Conservation (phyloP, 164 flowering plant species). For the Sedum album region DNA sequence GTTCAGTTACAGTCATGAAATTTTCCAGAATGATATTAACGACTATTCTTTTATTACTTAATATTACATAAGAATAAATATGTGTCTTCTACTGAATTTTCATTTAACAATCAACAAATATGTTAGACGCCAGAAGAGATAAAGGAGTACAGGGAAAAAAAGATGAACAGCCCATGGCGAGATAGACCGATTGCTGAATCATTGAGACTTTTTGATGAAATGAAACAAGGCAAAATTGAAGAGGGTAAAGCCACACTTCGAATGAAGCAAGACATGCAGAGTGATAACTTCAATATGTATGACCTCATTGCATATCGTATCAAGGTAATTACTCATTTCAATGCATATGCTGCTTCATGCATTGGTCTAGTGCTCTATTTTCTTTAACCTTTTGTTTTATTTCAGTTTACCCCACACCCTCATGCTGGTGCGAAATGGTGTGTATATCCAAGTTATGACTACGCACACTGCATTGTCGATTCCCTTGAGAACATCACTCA, state of each 20-base stretch:
- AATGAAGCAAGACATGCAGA: constrained; percentile 99
- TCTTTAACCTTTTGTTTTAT: neutral
- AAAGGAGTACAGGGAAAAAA: constrained; percentile 85
- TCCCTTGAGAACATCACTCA: constrained; percentile 94
- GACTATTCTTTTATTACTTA: no score
- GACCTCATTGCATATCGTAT: constrained; percentile 96
- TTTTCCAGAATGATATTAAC: no score
- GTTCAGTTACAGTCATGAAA: constrained; percentile 20
- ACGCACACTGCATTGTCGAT: constrained; percentile 95
- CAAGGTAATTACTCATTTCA: constrained; percentile 44
- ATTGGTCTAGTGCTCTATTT: neutral
- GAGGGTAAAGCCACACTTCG: constrained; percentile 98
- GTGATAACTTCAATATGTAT: constrained; percentile 92
- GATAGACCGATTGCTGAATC: constrained; percentile 89
- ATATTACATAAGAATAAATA: no score
- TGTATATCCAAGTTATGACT: constrained; percentile 96
- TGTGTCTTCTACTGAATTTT: no score
- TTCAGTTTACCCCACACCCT: constrained; percentile 91
- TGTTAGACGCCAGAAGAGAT: constrained; percentile 78
- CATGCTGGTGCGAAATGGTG: constrained; percentile 98
- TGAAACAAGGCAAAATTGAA: constrained; percentile 77
- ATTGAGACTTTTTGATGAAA: constrained; percentile 78
- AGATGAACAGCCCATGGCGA: constrained; percentile 98
- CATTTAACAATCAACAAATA: no score
- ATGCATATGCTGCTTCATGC: neutral